These are phyloP conservation scores for Emericellopsis cladophorae DNA, from an alignment of 2,329 filamentous ascomycete species.

Conservation along the genomic window DNA sequence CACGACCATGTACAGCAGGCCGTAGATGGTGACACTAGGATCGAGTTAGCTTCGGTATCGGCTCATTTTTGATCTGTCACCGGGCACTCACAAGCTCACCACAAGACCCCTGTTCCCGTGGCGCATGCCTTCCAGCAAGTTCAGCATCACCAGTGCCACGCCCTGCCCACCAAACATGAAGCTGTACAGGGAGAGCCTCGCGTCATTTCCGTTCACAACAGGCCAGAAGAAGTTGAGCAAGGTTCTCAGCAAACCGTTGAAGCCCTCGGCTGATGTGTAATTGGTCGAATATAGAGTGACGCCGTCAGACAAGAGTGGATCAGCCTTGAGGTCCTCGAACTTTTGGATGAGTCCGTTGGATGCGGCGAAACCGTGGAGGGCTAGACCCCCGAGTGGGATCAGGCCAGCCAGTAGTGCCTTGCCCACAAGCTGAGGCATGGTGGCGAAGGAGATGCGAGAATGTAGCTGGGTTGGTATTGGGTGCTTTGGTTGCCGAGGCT, in stretches of 20 bases:
- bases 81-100: background rate
- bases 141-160: background rate
- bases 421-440: background rate
- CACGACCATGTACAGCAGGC: background rate
- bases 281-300: background rate
- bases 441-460: background rate
- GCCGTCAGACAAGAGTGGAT: background rate
- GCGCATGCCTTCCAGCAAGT: background rate
- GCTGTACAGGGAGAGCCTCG: background rate
- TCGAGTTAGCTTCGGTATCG: background rate
- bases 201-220: background rate
- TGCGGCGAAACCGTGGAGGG: background rate
- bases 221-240: background rate
- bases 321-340: background rate
- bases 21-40: background rate
- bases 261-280: background rate
- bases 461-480: no score
- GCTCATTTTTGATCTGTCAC: no score
- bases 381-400: background rate
- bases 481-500: no score
- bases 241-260: background rate
- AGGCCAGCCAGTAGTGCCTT: background rate
- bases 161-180: background rate
- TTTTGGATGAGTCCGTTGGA: background rate
- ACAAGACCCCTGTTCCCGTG: background rate